Base-by-base conservation (phyloP, 192 early-diverging fungal genomes). In the Backusella luteola region DNA sequence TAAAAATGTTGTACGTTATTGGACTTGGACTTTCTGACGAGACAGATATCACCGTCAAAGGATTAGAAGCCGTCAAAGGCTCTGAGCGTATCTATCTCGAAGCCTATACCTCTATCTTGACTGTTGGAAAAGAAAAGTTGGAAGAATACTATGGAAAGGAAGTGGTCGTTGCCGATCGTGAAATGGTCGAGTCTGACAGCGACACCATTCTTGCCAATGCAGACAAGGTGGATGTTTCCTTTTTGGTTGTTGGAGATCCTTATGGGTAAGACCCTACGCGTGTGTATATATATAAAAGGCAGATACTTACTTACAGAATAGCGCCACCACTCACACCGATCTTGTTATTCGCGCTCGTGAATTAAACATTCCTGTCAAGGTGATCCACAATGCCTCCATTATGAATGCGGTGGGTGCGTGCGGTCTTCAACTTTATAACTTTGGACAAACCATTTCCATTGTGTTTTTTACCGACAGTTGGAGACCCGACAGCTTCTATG, bases 351-450 rank as follows among this genome's bases (percentile, higher is more conserved):
- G 98, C 11, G 98, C 98, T 1, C 91, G 91, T 66, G 95, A 98
- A 76, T 90, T 93, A 46, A 78, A 81, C 36, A 95, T 99, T 79
- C 88, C 90, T 19, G 94, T 96, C n/a, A 86, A 91, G 38, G 90
- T 91, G 17, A 98, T 99, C 77, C 98, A 99, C 85, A 99, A 99
- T 82, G 96, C 98, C n/a, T 97, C 96, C 66, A 98, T 99, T 85
- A 96, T 99, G 96, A 99, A 98, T 83, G 98, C 97, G 9, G 88
- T 97, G 39, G 97, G 98, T 17, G 94, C 92, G 56, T 97, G 95
- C 69, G 98, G 98, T 4, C 86, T 99, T 44, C 96, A 98, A 84
- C 88, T 99, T 21, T 99, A 99, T 87, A 95, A 92, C 87, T 98
- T 98, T 88, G 98, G 98, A 17, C 96, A 96, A 81, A 96, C 97